phyloP scores from a whole-genome alignment of 2,329 filamentous ascomycete species.

The Penicillium freii region DNA sequence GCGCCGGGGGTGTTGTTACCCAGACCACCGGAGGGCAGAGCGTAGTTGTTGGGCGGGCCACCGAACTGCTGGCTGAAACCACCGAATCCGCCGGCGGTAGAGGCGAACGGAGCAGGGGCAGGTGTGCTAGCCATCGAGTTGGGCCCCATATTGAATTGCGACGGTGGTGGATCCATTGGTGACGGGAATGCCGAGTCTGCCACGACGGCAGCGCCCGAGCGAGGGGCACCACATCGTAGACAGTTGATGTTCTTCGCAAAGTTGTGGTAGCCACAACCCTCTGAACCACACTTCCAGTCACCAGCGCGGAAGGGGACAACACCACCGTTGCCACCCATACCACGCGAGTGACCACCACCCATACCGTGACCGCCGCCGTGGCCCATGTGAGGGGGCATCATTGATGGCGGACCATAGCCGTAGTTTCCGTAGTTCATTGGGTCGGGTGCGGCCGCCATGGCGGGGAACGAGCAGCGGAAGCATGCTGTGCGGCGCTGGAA shows the following conservation, averaged over 20 bases:
- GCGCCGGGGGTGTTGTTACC: conserved; percentile 68
- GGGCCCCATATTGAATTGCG: conserved; percentile 80
- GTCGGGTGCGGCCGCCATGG: conserved; percentile 76
- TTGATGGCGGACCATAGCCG: conserved; percentile 63
- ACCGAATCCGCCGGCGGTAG: conserved; percentile 66
- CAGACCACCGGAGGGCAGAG: conserved; percentile 74
- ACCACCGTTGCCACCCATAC: conserved; percentile 71
- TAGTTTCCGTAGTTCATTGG: conserved; percentile 68
- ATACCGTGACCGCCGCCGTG: conserved; percentile 56
- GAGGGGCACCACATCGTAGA: conserved; percentile 90
- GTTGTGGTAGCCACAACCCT: conserved; percentile 97
- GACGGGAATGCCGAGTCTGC: conserved; percentile 90
- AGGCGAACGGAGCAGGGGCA: conserved; percentile 72
- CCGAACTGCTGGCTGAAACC: conserved; percentile 77
- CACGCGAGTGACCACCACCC: conserved; percentile 52
- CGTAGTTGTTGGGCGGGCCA: conserved; percentile 78
- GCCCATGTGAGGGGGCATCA: conserved; percentile 76
- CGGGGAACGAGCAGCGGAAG: conserved; percentile 99
- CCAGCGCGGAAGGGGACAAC: conserved; percentile 96
- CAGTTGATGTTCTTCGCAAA: conserved; percentile 99
- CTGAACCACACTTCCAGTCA: conserved; percentile 98
- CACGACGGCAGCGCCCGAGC: conserved; percentile 88
- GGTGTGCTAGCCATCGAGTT: conserved; percentile 83
- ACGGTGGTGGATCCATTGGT: conserved; percentile 79
- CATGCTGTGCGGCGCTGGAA: conserved; percentile 98